Evolutionary conservation across 495 filamentous ascomycete species (phyloP).

Genomic region (Hyaloscypha bicolor): DNA sequence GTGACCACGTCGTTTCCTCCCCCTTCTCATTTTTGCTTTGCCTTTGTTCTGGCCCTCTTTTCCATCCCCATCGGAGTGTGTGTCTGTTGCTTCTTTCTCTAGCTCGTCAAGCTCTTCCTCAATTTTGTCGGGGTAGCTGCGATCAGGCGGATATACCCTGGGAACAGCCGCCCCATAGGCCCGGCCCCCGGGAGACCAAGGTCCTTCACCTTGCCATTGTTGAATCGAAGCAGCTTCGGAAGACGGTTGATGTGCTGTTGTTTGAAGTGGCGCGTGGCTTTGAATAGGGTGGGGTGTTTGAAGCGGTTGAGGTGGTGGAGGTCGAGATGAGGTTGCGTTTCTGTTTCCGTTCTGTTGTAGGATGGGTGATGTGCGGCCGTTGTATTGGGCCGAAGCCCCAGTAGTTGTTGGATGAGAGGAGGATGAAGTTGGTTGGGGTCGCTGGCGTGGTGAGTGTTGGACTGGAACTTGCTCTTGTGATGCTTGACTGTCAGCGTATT

Average conservation of each 20-base stretch:
- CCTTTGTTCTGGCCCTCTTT: not conserved
- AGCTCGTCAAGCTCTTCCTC: not conserved
- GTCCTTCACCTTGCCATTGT: not conserved
- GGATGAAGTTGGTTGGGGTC: not conserved
- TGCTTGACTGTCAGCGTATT: not conserved
- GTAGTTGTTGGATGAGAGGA: not conserved
- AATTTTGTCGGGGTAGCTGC: not conserved
- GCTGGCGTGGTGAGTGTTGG: not conserved
- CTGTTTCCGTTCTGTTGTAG: not conserved
- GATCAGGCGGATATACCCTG: not conserved
- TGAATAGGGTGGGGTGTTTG: not conserved
- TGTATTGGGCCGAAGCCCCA: not conserved
- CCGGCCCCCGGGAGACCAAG: not conserved
- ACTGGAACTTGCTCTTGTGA: not conserved
- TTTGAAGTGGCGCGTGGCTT: not conserved
- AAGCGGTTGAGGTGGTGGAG: not conserved
- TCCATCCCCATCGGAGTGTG: not conserved
- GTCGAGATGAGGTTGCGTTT: not conserved
- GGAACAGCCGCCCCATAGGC: not conserved
- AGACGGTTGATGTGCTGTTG: not conserved
- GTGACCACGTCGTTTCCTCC: not conserved
- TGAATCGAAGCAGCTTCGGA: not conserved
- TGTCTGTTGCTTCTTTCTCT: not conserved
- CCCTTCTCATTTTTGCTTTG: not conserved
- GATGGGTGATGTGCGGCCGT: not conserved